phyloP scores from a whole-genome alignment of 106 monocot species.

The Dioscorea dumetorum region DNA sequence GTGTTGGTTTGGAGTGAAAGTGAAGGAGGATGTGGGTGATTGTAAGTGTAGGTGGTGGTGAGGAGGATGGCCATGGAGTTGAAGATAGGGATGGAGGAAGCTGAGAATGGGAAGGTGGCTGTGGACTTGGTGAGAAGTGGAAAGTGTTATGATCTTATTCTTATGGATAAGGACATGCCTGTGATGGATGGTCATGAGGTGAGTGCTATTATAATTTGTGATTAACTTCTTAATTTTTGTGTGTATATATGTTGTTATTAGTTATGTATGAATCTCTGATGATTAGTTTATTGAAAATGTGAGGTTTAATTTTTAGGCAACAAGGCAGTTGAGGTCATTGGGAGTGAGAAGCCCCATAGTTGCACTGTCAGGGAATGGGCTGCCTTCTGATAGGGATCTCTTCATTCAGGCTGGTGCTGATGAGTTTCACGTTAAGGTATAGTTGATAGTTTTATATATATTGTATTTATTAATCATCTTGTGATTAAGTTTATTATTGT shows the following conservation, averaged over 20 bases:
- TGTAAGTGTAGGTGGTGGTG: conserved; percentile 17
- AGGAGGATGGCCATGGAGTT: conserved; percentile 7
- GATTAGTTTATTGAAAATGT: not conserved
- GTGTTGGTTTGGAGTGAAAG: not conserved
- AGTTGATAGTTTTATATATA: not conserved
- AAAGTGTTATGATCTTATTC: conserved; percentile 13
- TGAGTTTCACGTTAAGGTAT: conserved; percentile 17
- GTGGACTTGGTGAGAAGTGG: conserved; percentile 19
- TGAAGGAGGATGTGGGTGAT: not conserved
- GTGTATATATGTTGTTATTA: no score
- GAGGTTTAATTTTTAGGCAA: conserved; percentile 11
- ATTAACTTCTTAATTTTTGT: not conserved
- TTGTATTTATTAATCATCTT: not conserved
- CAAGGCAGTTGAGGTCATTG: conserved; percentile 16
- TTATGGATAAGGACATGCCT: conserved; percentile 34
- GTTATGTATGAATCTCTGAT: not conserved
- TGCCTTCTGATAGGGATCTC: not conserved
- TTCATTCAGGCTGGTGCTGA: conserved; percentile 21
- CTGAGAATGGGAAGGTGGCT: conserved; percentile 23
- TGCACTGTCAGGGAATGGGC: conserved; percentile 3
- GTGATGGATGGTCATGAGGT: conserved; percentile 31
- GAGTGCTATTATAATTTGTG: no score
- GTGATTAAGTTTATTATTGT: not conserved
- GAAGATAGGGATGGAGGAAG: conserved; percentile 15
- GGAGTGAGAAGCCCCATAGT: conserved; percentile 18